Percentiles rank a stretch among this genome's conserved stretches.
These are phyloP conservation scores for Phoenix roebelenii DNA, from an alignment of 176 grass and related monocot genomes.

Conservation along the genomic window DNA sequence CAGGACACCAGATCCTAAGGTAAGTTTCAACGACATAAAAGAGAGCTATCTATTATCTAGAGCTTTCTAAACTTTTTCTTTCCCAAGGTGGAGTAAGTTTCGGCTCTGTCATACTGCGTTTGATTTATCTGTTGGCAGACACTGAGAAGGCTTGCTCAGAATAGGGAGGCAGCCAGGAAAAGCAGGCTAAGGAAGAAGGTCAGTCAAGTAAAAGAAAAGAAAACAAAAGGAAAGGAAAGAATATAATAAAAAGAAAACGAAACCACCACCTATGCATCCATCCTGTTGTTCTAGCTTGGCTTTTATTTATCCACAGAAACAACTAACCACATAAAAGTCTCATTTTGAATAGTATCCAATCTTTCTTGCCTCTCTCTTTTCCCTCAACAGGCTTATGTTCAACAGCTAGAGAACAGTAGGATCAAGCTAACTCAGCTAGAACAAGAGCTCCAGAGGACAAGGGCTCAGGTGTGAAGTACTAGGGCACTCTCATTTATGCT, in stretches of 20 bases:
- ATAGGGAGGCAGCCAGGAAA: constrained; percentile 13
- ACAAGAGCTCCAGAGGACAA: constrained; percentile 44
- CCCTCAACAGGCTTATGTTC: constrained; percentile 46
- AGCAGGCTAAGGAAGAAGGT: constrained; percentile 19
- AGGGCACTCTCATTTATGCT: not conserved
- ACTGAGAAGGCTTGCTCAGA: constrained; percentile 16
- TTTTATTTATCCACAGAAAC: no score
- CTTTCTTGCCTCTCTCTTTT: not conserved
- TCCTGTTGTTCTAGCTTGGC: no score
- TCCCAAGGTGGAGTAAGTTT: no score
- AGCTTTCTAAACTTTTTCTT: not conserved
- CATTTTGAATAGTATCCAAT: not conserved
- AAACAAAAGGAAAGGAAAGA: not conserved
- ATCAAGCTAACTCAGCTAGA: constrained; percentile 46
- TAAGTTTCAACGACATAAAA: not conserved
- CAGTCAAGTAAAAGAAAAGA: constrained; percentile 7
- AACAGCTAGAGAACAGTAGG: constrained; percentile 61
- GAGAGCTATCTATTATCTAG: not conserved
- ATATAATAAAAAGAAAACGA: not conserved
- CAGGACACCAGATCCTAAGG: constrained; percentile 25
- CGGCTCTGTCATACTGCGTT: not conserved
- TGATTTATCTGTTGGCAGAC: constrained; percentile 2
- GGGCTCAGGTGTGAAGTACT: constrained; percentile 23
- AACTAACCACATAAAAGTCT: no score
- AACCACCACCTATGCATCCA: not conserved